Evolutionary conservation across 78 protist species (phyloP), one percentile per base, ranked within the genome.

Genomic region (Bigelowiella natans): DNA sequence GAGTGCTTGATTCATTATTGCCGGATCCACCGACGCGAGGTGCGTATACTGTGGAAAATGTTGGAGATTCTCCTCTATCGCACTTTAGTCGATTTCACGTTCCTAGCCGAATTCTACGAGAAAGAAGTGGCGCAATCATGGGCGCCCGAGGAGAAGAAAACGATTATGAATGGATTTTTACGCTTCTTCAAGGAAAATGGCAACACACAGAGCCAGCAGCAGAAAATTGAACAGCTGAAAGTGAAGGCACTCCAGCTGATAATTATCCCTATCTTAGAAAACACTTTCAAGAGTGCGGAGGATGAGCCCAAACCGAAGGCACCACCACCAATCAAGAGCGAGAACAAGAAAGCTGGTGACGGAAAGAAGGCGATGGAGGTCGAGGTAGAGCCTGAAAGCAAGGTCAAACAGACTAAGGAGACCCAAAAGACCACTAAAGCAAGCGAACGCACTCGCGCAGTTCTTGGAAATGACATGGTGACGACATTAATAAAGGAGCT

Each of bases 221-320:
- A 40, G 7, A 82, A 40, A 11, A n/a, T 39, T 7, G 84, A 85
- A 7, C 94, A 93, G 30, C 90, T 85, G 64, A 93, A 93, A 39
- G 96, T 94, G 34, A 92, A 92, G 37, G 94, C 95, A 3, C 95
- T 96, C 39, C 96, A 95, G 93, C 85, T 92, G 38, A 37, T 96
- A 0, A 64, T 95, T 82, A 88, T 92, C 2, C 97, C 98, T 36
- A 86, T 95, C 87, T 88, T 94, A 31, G 0, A 51, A 51, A 51
- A 51, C 73, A 51, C 73, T 51, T 51, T 51, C 73, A 39, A 26
- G 2, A 0, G 39, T 2, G 89, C 93, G 87, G n/a, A n/a, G n/a
- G n/a, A n/a, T n/a, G n/a, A n/a, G n/a, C n/a, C 73, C 73, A 51
- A 51, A 18, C 73, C 34, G 18, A 51, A 51, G 73, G 34, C 18